A percentile compares a stretch with the other conserved stretches of the same genome.
Conservation (phyloP, 2,329 filamentous ascomycete genomes). For the Exophiala dermatitidis region DNA sequence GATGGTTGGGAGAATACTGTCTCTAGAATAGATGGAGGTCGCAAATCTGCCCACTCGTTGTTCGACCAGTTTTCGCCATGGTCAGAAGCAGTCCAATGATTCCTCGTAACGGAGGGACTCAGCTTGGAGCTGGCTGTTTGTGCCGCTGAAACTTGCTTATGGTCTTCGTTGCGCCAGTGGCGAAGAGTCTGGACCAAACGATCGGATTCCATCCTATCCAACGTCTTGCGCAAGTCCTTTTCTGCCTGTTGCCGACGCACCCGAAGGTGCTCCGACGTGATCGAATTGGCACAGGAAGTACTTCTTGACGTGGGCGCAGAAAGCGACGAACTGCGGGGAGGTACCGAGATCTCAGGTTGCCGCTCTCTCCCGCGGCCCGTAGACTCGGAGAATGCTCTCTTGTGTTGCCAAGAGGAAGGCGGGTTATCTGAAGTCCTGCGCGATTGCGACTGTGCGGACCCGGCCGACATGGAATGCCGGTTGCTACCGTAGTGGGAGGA, state of each 20-base stretch:
- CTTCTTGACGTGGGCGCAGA: conserved; percentile 42
- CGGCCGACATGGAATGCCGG: conserved; percentile 35
- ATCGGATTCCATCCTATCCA: conserved; percentile 28
- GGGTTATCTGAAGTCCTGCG: conserved; percentile 33
- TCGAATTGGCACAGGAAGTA: conserved; percentile 39
- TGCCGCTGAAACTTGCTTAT: background rate
- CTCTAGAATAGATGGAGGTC: conserved; percentile 44
- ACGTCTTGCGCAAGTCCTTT: conserved; percentile 24
- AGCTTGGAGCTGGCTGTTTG: no score
- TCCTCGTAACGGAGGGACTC: background rate
- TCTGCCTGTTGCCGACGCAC: conserved; percentile 26
- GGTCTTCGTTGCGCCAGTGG: conserved; percentile 4
- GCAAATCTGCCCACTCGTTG: conserved; percentile 36
- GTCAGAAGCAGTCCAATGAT: background rate
- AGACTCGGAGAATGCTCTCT: conserved; percentile 39
- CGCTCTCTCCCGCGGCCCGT: conserved; percentile 30
- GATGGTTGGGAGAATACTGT: conserved; percentile 44
- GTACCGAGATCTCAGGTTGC: conserved; percentile 32
- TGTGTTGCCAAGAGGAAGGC: conserved; percentile 31
- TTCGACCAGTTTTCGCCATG: conserved; percentile 11
- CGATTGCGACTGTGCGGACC: conserved; percentile 32
- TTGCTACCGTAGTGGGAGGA: conserved; percentile 35
- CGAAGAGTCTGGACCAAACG: conserved; percentile 14
- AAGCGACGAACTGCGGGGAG: conserved; percentile 39
- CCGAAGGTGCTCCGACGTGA: conserved; percentile 39